Percentiles rank a stretch among this genome's conserved stretches.
These are phyloP conservation scores for Pinus albicaulis DNA, from an alignment of 75 land plant species.

Conservation along the genomic window DNA sequence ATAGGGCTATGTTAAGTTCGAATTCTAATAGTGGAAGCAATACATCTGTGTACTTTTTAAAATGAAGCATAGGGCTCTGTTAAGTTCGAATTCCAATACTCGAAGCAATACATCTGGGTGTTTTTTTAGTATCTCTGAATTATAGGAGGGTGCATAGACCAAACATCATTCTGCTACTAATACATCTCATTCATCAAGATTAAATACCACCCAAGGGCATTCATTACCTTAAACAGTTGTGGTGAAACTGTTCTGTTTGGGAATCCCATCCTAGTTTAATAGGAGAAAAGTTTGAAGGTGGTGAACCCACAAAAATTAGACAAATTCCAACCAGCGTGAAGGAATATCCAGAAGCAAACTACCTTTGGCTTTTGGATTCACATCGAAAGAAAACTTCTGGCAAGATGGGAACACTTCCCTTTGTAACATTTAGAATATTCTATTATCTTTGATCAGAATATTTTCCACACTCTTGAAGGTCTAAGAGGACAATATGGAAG, in stretches of 20 bases:
- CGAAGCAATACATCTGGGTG: not conserved
- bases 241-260: slow-evolving; percentile 9
- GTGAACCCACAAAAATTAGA: slow-evolving; percentile 17
- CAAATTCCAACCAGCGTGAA: not conserved
- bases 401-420: not conserved
- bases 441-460: slow-evolving; percentile 4
- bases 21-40: no score
- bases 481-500: slow-evolving; percentile 6
- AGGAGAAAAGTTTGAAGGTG: slow-evolving; percentile 71
- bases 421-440: not conserved
- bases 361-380: slow-evolving; percentile 15
- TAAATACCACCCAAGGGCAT: not conserved
- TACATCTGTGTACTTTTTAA: no score
- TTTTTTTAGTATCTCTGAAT: not conserved
- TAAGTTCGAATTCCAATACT: not conserved
- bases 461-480: not conserved
- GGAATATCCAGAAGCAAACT: slow-evolving; percentile 9
- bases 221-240: no score
- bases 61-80: no score
- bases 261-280: slow-evolving; percentile 62
- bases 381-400: not conserved
- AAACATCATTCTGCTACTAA: not conserved
- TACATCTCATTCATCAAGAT: not conserved
- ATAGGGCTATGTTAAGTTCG: no score
- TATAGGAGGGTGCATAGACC: no score